Evolutionary conservation across 2,329 filamentous ascomycete species (phyloP), one percentile per base, ranked within the genome.

Genomic region (Zasmidium angulare): DNA sequence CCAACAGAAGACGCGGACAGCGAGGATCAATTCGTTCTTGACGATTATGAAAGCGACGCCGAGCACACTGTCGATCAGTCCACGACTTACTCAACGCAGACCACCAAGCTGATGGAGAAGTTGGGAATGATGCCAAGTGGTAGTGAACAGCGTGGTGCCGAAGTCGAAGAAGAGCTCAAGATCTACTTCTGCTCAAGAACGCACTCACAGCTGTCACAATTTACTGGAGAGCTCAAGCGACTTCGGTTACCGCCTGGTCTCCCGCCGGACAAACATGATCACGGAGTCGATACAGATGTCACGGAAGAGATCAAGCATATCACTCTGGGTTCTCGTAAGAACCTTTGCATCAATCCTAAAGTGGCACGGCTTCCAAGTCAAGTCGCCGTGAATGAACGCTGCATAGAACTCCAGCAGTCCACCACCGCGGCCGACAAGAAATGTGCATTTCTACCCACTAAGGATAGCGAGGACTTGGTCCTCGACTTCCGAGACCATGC

Each of bases 141-240:
- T 17, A 76, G 80, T 7, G 77, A 83, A 9, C 47, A 57, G 7
- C 51, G 53, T 10, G 46, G 29, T 1, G 77, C 81, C 4, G 75
- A 80, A n/a, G 79, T 84, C 7, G 80, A 84, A 12, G 85, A 91
- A 56, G 86, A 89, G 64, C 79, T 89, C 53, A 96, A 93, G 81
- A 90, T 97, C 53, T 96, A 90, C 74, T 96, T 93, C 76, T 95
- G 92, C 57, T 97, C 93, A 7, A 85, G 93, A 71, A 97, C 93
- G 1, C 93, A 97, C 74, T 97, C 93, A 2, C 93, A 97, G 70
- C 77, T 97, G 14, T 89, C 89, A 0, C 93, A 97, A 71, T 96
- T 97, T 74, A 87, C 93, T 19, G 84, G 86, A 46, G 93, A 97
- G 73, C 77, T 97, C 52, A 85, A 88, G 1, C 86, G 91, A 24